Evolutionary conservation across 495 filamentous ascomycete genomes (phyloP).

Genomic region (Immersiella caudata): DNA sequence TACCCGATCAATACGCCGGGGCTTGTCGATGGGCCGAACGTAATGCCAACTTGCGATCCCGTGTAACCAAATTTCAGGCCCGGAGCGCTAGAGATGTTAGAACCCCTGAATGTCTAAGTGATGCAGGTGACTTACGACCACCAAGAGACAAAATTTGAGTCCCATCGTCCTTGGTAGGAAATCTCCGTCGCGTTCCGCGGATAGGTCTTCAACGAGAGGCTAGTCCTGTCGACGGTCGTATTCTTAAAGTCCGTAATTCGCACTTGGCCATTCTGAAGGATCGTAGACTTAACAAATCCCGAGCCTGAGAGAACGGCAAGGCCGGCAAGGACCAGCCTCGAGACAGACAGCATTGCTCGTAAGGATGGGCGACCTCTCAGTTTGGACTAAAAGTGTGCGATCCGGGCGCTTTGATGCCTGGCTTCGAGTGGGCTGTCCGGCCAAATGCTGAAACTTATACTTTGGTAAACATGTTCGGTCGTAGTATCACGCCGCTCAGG

Average conservation of each 20-base stretch:
- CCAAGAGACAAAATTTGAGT: slow-evolving; percentile 67
- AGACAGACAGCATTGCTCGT: slow-evolving; percentile 25
- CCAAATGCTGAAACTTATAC: slow-evolving; percentile 17
- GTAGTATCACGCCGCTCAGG: slow-evolving; percentile 7
- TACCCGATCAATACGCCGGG: slow-evolving; percentile 62
- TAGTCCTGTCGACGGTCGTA: slow-evolving; percentile 47
- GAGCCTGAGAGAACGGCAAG: slow-evolving; percentile 28
- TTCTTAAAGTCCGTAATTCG: slow-evolving; percentile 49
- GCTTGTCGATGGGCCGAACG: slow-evolving; percentile 61
- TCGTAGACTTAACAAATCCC: slow-evolving; percentile 43
- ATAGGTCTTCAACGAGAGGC: slow-evolving; percentile 52
- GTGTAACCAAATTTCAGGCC: slow-evolving; percentile 68
- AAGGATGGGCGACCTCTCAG: neutral
- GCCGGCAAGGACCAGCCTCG: slow-evolving; percentile 33
- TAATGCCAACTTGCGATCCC: slow-evolving; percentile 63
- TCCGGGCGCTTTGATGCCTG: neutral
- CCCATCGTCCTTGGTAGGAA: slow-evolving; percentile 73
- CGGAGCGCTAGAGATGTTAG: slow-evolving; percentile 47
- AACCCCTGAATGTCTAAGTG: neutral
- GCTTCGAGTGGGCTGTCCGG: neutral
- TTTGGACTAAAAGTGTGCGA: neutral
- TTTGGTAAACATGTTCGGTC: neutral
- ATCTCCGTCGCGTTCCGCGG: slow-evolving; percentile 59
- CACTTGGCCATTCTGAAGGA: slow-evolving; percentile 67
- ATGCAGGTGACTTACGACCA: slow-evolving; percentile 54